A percentile compares a stretch with the other conserved stretches of the same genome.
These are phyloP conservation scores for Mrakia hoshinonis DNA, from an alignment of 768 basidiomycete species.

Conservation along the genomic window DNA sequence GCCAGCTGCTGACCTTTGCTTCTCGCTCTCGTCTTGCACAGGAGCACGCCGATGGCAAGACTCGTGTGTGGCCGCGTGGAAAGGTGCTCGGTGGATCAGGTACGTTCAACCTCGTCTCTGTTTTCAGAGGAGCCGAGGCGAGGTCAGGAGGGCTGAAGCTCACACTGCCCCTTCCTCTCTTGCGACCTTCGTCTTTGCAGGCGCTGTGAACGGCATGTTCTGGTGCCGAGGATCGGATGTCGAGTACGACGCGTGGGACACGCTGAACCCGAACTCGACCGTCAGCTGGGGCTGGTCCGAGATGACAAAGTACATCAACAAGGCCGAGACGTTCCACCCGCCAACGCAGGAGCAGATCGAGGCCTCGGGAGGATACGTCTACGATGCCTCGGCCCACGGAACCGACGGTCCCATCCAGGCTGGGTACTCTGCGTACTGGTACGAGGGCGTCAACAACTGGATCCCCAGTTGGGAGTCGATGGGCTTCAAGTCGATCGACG, in stretches of 20 bases:
- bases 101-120: neutral
- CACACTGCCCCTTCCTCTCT: neutral
- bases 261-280: constrained; percentile 37
- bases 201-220: constrained; percentile 62
- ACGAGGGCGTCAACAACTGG: constrained; percentile 25
- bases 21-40: neutral
- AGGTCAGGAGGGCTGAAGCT: neutral
- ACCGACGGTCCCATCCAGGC: constrained; percentile 16
- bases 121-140: neutral
- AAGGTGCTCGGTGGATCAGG: constrained; percentile 62
- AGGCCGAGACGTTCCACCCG: constrained; percentile 25
- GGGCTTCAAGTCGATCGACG: constrained; percentile 23
- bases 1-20: no score
- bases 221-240: constrained; percentile 34
- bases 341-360: constrained; percentile 24
- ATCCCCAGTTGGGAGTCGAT: constrained; percentile 16
- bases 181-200: neutral
- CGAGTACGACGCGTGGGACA: constrained; percentile 45
- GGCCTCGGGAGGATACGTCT: constrained; percentile 12
- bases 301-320: constrained; percentile 32
- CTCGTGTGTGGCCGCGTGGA: constrained; percentile 41
- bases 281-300: constrained; percentile 39
- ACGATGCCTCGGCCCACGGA: constrained; percentile 22
- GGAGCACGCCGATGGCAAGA: neutral
- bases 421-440: constrained; percentile 28